Evolutionary conservation across 805 yeast genomes (phyloP), one percentile per base, ranked within the genome.

Genomic region (Allodekkera sacchari): DNA sequence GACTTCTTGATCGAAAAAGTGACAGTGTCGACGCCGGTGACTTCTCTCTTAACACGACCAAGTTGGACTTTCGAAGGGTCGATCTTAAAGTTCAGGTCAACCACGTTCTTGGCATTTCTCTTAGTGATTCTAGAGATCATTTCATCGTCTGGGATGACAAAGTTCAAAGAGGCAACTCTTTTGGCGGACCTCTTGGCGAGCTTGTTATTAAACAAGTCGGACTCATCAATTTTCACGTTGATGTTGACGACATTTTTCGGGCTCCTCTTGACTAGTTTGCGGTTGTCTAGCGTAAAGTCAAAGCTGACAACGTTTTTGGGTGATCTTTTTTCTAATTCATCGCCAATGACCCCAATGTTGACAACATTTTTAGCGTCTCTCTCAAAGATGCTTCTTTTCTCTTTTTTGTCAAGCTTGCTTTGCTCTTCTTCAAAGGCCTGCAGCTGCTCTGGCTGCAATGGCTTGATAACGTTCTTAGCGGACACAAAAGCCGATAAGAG

Each of bases 171-270:
- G 6, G 36, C 35, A 7, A 47, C 42, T 25, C 42, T 43, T 17
- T 47, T 47, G 7, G 42, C 37, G 8, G 44, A 48, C 36, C 51
- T 41, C 27, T 48, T 46, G 6, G 10, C 16, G 11, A 27, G 27
- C 12, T 27, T 19, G 19, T 33, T 25, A 13, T 19, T 31, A 14
- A 31, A 14, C 8, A 42, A 18, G 7, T 27, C 36, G 3, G 30
- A 26, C 17, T 35, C 47, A 16, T 42, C 48, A 9, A 48, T 17
- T 13, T 24, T 19, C 18, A 48, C 21, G 11, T 44, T 32, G 14
- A 45, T 13, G 23, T 36, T 28, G 10, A 31, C 44, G 9, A 47
- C 27, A 18, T 44, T 42, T 18, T 36, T 39, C 7, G 35, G 32
- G n/a, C 36, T 34, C 25, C 48, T 35, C 23, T 42, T 43, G 9